phyloP scores from a whole-genome alignment of 139 green algal genomes.

The Coelastrella sp. region DNA sequence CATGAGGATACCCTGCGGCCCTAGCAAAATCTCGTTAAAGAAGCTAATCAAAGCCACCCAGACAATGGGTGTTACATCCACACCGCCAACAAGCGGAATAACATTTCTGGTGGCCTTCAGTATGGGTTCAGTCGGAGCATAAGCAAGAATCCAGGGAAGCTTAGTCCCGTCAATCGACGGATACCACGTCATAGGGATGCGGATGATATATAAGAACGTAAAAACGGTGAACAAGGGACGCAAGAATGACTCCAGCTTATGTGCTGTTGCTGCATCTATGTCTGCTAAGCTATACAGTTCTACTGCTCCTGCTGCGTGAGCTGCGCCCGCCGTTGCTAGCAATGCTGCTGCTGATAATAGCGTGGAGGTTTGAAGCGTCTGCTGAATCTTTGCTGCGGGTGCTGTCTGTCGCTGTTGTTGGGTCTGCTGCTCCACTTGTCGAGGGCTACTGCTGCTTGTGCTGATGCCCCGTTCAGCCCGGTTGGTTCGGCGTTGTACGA shows the following conservation, averaged over 20 bases:
- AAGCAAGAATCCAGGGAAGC: slow-evolving; percentile 91
- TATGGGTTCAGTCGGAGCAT: slow-evolving; percentile 92
- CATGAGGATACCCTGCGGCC: slow-evolving; percentile 89
- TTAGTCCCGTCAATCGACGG: slow-evolving; percentile 84
- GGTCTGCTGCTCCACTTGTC: background rate
- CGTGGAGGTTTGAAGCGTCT: too few species aligned
- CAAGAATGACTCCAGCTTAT: slow-evolving; percentile 58
- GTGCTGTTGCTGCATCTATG: slow-evolving; percentile 56
- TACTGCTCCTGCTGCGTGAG: background rate
- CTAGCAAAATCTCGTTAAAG: slow-evolving; percentile 96
- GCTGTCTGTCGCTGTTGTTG: slow-evolving; percentile 15
- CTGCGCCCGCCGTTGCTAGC: background rate
- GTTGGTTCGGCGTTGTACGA: too few species aligned
- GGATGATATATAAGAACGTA: slow-evolving; percentile 93
- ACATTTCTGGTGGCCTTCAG: slow-evolving; percentile 86
- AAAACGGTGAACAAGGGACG: slow-evolving; percentile 80
- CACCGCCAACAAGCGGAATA: slow-evolving; percentile 88
- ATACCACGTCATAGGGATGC: slow-evolving; percentile 97
- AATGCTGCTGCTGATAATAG: background rate
- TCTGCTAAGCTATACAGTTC: slow-evolving; percentile 51
- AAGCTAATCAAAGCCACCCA: slow-evolving; percentile 95
- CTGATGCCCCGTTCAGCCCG: background rate
- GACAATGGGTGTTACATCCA: slow-evolving; percentile 97
- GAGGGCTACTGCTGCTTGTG: slow-evolving; percentile 7
- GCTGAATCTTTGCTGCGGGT: slow-evolving; percentile 20